Base-by-base conservation (phyloP, 1,284 basidiomycete genomes). In the Ustilago curta region DNA sequence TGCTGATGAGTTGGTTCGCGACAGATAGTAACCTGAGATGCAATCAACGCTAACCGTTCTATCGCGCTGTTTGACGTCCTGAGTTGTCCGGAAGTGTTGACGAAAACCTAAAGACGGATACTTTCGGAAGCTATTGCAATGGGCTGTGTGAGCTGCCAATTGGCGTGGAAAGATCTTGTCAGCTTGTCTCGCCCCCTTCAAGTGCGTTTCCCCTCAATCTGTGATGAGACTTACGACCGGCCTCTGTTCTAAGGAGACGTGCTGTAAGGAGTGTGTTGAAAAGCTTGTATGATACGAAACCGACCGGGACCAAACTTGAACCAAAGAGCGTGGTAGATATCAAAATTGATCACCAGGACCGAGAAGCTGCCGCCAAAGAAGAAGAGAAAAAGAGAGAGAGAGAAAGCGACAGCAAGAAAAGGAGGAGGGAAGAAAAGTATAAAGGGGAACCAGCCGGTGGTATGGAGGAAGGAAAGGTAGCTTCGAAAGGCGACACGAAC, bases 191-290 rank as follows among this genome's bases (percentile, higher is more conserved):
- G n/a, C n/a, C n/a, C n/a, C n/a, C n/a, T n/a, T n/a, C n/a, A n/a
- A n/a, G n/a, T n/a, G n/a, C n/a, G n/a, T n/a, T n/a, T n/a, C n/a
- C n/a, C n/a, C n/a, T n/a, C n/a, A n/a, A n/a, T n/a, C n/a, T n/a
- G n/a, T n/a, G n/a, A n/a, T n/a, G n/a, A n/a, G n/a, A 71, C 69
- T 62, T 59, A 71, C 69, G 54, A 48, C 63, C 69, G 47, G 69
- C 63, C 63, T 66, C 69, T 49, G 12, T 21, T 27, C 23, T 25
- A 31, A 14, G 27, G 51, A 9, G n/a, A 27, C 44, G 32, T 37
- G 35, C 35, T 37, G 35, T 48, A 70, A 45, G 53, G 61, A 64
- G 31, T 27, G 66, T 59, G 50, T 58, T 47, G 40, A 52, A 47
- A 52, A 56, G 45, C 23, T 23, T n/a, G 39, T 43, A 19, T 27